A percentile compares a stretch with the other conserved stretches of the same genome.
phyloP scores from a whole-genome alignment of 768 basidiomycete genomes.

The Agrocybe praecox region DNA sequence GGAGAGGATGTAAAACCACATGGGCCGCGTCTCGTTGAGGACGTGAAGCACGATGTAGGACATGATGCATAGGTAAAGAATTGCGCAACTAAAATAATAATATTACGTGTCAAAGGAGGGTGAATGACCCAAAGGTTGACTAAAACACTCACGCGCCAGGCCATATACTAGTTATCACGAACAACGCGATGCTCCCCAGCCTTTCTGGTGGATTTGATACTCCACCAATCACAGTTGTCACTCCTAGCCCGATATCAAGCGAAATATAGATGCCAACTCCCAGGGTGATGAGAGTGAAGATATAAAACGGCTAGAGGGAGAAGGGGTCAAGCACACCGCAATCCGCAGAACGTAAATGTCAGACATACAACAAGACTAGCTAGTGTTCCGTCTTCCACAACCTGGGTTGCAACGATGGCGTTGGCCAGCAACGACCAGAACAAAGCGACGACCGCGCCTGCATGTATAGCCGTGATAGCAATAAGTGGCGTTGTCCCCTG shows the following conservation, averaged over 20 bases:
- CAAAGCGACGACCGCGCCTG: conserved; percentile 71
- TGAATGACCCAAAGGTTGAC: neutral
- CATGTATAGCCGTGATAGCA: conserved; percentile 75
- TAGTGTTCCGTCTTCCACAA: conserved; percentile 89
- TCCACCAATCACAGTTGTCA: conserved; percentile 60
- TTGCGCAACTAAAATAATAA: conserved; percentile 32
- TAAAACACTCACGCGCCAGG: conserved; percentile 27
- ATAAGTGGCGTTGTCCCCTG: conserved; percentile 78
- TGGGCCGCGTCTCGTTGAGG: conserved; percentile 78
- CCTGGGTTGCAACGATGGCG: conserved; percentile 80
- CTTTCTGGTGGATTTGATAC: conserved; percentile 56
- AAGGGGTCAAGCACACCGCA: neutral
- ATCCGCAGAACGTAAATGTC: neutral
- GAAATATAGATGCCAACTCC: conserved; percentile 80
- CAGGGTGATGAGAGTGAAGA: conserved; percentile 62
- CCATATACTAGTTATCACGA: conserved; percentile 58
- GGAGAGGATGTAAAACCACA: conserved; percentile 76
- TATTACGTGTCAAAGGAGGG: neutral
- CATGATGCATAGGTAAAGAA: conserved; percentile 78
- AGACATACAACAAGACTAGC: conserved; percentile 63
- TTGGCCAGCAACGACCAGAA: conserved; percentile 84
- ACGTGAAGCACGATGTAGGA: conserved; percentile 74
- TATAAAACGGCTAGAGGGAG: conserved; percentile 58
- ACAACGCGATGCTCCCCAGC: conserved; percentile 73
- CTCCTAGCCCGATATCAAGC: conserved; percentile 75